Evolutionary conservation across 306 rosid genomes (phyloP).

Genomic region (Crotalaria pallida): DNA sequence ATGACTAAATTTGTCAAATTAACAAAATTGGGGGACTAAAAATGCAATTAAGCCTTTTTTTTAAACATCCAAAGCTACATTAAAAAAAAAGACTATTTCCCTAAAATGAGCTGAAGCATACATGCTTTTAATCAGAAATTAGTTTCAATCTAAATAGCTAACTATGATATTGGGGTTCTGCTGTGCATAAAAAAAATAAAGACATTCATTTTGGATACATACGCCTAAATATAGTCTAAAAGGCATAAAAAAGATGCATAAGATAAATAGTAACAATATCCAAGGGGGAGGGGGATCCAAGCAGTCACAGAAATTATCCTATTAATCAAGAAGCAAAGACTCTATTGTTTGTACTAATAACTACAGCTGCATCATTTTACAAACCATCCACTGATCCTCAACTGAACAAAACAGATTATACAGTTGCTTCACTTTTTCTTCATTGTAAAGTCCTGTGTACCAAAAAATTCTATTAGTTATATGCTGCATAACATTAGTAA

Average conservation of each 20-base stretch:
- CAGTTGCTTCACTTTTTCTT: conserved; percentile 19
- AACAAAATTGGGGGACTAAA: no score
- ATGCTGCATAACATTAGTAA: conserved; percentile 9
- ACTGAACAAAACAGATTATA: conserved; percentile 2
- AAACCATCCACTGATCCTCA: conserved; percentile 12
- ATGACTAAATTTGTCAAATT: no score
- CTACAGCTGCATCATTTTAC: not conserved
- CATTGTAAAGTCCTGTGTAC: conserved; percentile 10
- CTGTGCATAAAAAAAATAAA: not conserved
- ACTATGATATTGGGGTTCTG: not conserved
- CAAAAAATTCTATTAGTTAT: not conserved
- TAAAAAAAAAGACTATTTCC: not conserved
- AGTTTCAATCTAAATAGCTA: not conserved
- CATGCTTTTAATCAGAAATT: not conserved
- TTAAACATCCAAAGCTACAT: not conserved
- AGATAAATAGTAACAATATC: not conserved
- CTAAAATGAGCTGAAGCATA: not conserved
- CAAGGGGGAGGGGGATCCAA: not conserved
- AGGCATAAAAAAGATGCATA: not conserved
- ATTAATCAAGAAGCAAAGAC: not conserved
- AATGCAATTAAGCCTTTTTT: no score
- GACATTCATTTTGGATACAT: not conserved
- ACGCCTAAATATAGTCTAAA: not conserved
- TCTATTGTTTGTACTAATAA: not conserved
- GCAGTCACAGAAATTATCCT: not conserved